A percentile compares a stretch with the other conserved stretches of the same genome.
Conservation (phyloP, 2,329 filamentous ascomycete species). For the Colletotrichum plurivorum region DNA sequence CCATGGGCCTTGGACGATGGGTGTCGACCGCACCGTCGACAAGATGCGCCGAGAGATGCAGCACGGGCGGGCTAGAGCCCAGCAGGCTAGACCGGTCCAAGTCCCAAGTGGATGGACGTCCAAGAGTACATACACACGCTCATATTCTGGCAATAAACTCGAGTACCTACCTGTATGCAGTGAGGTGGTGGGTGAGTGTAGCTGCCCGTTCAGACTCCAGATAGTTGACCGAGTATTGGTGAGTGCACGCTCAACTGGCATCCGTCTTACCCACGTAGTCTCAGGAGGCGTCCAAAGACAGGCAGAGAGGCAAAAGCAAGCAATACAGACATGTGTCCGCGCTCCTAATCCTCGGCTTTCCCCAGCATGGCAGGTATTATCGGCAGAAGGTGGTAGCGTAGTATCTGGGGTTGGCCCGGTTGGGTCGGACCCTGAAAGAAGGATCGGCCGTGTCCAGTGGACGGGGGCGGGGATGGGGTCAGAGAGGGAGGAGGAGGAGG, state of each 20-base stretch:
- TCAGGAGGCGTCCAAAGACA: no score
- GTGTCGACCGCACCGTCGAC: constrained; percentile 25
- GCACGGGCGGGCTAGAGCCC: constrained; percentile 38
- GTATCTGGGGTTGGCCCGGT: constrained; percentile 35
- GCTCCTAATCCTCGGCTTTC: background rate
- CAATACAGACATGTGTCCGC: background rate
- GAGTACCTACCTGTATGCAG: background rate
- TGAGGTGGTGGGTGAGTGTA: no score
- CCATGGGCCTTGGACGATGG: background rate
- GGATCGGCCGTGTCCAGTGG: constrained; percentile 37
- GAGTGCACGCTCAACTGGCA: no score
- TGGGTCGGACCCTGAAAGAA: constrained; percentile 40
- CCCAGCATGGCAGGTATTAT: constrained; percentile 21
- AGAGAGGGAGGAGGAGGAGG: constrained; percentile 22
- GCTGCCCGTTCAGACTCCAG: no score
- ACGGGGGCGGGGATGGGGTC: constrained; percentile 20
- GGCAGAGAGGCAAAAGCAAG: background rate
- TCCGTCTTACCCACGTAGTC: no score
- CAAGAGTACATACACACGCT: background rate
- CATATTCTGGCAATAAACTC: background rate
- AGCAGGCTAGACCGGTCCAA: constrained; percentile 37
- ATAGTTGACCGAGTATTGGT: no score
- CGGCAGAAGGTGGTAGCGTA: constrained; percentile 30
- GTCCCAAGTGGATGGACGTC: constrained; percentile 32
- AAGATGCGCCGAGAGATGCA: constrained; percentile 41